Base-by-base conservation (phyloP, 495 filamentous ascomycete species). In the Bryoglossum gracile region DNA sequence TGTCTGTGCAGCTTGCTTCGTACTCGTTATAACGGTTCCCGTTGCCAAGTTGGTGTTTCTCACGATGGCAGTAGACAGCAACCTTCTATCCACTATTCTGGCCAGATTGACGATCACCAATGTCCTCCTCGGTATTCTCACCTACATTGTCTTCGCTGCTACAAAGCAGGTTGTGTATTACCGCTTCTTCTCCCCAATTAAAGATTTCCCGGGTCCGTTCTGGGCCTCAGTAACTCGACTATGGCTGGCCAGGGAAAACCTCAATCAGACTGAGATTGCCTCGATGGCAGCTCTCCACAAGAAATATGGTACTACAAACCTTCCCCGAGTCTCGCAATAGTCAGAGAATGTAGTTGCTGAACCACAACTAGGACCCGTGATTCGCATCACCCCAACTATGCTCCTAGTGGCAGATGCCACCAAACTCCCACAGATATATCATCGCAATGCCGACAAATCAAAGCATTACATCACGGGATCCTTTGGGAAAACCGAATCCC, bases 361-460 rank as follows among this genome's bases (percentile, higher is more conserved):
- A n/a, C n/a, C n/a, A n/a, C n/a, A n/a, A n/a, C n/a, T 19, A 24
- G 16, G 32, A 8, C 28, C 30, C 1, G 11, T 37, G 6, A 37
- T 47, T 23, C 28, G 44, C 9, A 47, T 47, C 18, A 13, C 30
- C 8, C 67, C 65, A 16, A 66, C 55, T 16, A 36, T 66, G 37
- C 54, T 69, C 8, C 60, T 67, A 11, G 58, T 66, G 19, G 53
- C 54, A 42, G 50, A 61, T 40, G 53, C 57, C 8, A 59, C 49
- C 19, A 54, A 57, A 32, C 65, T 78, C n/a, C 73, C 74, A 0
- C 62, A 71, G 5, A 61, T 78, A 28, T 78, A 78, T 59, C 69
- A 76, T 50, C 68, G 72, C 44, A 66, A 71, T 52, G 74, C 69
- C 10, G 73, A 77, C 61, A 81, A 80, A 46, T 71, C 72, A 1